Conservation (phyloP, 148 eudicot species). For the Dianthus caryophyllus region DNA sequence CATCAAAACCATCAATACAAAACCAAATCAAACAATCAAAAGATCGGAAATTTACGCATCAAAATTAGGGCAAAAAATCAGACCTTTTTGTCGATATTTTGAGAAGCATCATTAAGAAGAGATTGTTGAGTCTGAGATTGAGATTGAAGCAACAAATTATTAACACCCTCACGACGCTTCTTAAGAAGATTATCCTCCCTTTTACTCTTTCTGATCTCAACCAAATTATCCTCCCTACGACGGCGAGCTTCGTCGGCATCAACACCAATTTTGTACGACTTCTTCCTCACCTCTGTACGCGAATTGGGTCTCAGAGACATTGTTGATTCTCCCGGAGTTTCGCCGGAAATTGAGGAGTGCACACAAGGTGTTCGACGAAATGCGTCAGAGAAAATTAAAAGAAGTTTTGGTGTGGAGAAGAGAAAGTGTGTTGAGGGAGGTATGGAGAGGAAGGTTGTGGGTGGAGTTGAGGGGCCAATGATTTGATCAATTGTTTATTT, state of each 20-base stretch:
- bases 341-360: background rate
- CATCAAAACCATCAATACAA: background rate
- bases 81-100: constrained; percentile 58
- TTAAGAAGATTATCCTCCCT: constrained; percentile 74
- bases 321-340: constrained; percentile 8
- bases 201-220: constrained; percentile 91
- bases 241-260: constrained; percentile 92
- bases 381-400: constrained; percentile 8
- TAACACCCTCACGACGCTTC: constrained; percentile 69
- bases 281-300: constrained; percentile 69
- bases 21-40: constrained; percentile 20
- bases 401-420: too few species aligned
- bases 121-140: constrained; percentile 43
- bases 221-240: constrained; percentile 80
- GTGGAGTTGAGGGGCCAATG: too few species aligned
- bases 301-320: constrained; percentile 79
- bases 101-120: constrained; percentile 42
- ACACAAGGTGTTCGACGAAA: constrained; percentile 21
- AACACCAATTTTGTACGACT: constrained; percentile 77
- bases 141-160: constrained; percentile 39
- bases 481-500: too few species aligned
- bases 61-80: background rate
- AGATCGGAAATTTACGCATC: constrained; percentile 17
- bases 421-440: too few species aligned
- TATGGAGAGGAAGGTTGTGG: too few species aligned